These are phyloP conservation scores for Sisymbrium altissimum DNA, from an alignment of 345 rosid genomes.

Conservation along the genomic window DNA sequence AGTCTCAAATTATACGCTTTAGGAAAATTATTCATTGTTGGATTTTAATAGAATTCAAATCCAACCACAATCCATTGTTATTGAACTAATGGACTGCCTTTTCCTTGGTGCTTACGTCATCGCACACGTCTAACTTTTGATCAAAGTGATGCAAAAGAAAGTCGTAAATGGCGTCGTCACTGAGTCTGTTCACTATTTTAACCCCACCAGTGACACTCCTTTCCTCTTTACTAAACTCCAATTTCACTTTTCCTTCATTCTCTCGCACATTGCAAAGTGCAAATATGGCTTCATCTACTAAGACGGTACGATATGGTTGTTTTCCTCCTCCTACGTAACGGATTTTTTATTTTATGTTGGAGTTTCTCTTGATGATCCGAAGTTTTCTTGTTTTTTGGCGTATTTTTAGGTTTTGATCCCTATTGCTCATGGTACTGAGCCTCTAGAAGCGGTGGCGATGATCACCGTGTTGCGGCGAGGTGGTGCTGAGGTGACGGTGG, in stretches of 20 bases:
- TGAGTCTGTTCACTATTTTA: constrained; percentile 12
- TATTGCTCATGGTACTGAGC: constrained; percentile 90
- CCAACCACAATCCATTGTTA: too few species aligned
- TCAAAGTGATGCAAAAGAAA: constrained; percentile 10
- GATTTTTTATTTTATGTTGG: constrained; percentile 7
- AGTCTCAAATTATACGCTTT: too few species aligned
- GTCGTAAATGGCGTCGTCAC: constrained; percentile 31
- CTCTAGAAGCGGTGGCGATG: constrained; percentile 88
- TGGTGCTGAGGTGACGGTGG: constrained; percentile 84
- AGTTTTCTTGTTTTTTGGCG: not conserved
- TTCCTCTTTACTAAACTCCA: constrained; percentile 21
- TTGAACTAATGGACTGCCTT: too few species aligned
- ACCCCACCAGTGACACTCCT: constrained; percentile 19
- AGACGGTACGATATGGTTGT: constrained; percentile 38
- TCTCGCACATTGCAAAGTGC: constrained; percentile 31
- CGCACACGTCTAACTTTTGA: constrained; percentile 10
- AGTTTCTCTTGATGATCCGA: not conserved
- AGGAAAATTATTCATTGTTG: too few species aligned
- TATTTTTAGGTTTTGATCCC: constrained; percentile 80
- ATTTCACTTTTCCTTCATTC: not conserved
- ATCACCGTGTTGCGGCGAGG: constrained; percentile 72
- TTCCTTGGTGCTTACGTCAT: constrained; percentile 7
- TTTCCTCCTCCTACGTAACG: constrained; percentile 12
- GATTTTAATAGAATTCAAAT: too few species aligned
- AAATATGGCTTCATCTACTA: constrained; percentile 52